phyloP scores from a whole-genome alignment of 768 basidiomycete species.

The Kwoniella bestiolae region DNA sequence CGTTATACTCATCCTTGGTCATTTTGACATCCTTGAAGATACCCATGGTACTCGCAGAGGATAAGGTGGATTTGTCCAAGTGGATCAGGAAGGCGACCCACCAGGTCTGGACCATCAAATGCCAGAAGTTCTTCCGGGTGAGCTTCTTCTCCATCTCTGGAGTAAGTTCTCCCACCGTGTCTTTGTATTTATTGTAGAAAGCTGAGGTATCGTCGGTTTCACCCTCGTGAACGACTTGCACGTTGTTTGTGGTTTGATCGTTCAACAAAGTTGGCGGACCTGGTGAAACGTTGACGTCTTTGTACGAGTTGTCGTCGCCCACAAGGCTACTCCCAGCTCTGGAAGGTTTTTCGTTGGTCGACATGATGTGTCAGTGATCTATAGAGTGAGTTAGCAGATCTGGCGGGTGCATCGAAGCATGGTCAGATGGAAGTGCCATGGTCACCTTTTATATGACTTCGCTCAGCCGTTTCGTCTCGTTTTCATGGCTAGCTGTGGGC shows the following conservation, averaged over 20 bases:
- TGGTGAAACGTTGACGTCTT: background rate
- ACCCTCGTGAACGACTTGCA: background rate
- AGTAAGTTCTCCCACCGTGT: background rate
- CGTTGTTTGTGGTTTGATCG: background rate
- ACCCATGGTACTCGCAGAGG: slow-evolving; percentile 9
- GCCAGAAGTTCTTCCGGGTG: slow-evolving; percentile 10
- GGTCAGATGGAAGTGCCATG: too few relatives aligned
- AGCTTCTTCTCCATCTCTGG: background rate
- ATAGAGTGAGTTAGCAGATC: too few relatives aligned
- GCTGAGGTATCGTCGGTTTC: slow-evolving; percentile 3
- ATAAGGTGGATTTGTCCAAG: slow-evolving; percentile 10
- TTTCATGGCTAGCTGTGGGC: too few relatives aligned
- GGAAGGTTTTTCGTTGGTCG: background rate
- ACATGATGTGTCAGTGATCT: too few relatives aligned
- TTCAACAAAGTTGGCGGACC: background rate
- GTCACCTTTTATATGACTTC: too few relatives aligned
- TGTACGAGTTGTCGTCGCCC: background rate
- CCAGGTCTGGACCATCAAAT: slow-evolving; percentile 5
- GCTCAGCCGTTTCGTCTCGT: too few relatives aligned
- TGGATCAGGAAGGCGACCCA: slow-evolving; percentile 13
- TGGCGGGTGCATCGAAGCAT: too few relatives aligned
- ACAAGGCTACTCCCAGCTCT: background rate
- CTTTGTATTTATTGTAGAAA: slow-evolving; percentile 12
- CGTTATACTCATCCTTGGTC: slow-evolving; percentile 7
- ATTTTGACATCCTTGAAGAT: slow-evolving; percentile 4